Percentiles rank a stretch among this genome's conserved stretches.
Evolutionary conservation across 768 basidiomycete genomes (phyloP).

Genomic region (Russula abietina): DNA sequence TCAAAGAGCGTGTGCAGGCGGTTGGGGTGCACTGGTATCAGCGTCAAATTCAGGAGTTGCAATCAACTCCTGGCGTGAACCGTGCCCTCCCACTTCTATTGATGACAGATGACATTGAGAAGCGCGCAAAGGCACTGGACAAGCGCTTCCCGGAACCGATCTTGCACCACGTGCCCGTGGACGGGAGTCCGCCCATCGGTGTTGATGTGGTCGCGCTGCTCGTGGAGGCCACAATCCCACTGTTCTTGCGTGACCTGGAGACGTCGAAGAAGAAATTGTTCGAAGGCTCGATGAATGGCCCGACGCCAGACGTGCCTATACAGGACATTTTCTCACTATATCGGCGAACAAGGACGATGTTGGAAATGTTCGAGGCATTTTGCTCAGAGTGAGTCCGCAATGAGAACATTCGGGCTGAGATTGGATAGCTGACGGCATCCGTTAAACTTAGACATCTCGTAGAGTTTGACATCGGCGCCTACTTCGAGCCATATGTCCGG

Average conservation of each 20-base stretch:
- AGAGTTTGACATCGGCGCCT: constrained; percentile 62
- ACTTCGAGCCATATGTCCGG: constrained; percentile 84
- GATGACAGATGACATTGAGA: constrained; percentile 88
- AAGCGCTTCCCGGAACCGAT: constrained; percentile 83
- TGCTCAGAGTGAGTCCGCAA: constrained; percentile 57
- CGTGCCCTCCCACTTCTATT: constrained; percentile 73
- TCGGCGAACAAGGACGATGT: constrained; percentile 62
- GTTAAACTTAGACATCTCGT: constrained; percentile 42
- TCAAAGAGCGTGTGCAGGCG: constrained; percentile 57
- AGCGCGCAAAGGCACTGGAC: constrained; percentile 72
- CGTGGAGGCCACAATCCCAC: constrained; percentile 61
- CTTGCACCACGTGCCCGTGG: constrained; percentile 51
- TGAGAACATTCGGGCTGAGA: constrained; percentile 2
- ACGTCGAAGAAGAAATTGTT: constrained; percentile 66
- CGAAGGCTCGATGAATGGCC: constrained; percentile 80
- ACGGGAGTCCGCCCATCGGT: background rate
- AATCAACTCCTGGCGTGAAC: constrained; percentile 68
- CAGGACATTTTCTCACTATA: constrained; percentile 89
- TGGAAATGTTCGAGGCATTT: constrained; percentile 80
- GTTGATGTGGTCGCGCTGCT: constrained; percentile 72
- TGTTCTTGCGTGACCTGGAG: constrained; percentile 60
- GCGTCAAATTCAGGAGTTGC: constrained; percentile 55
- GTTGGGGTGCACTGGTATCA: constrained; percentile 59
- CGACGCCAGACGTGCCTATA: constrained; percentile 81
- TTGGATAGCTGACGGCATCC: constrained; percentile 1